These are phyloP conservation scores for Thermochaetoides thermophila DNA, from an alignment of 495 filamentous ascomycete genomes.

Conservation along the genomic window DNA sequence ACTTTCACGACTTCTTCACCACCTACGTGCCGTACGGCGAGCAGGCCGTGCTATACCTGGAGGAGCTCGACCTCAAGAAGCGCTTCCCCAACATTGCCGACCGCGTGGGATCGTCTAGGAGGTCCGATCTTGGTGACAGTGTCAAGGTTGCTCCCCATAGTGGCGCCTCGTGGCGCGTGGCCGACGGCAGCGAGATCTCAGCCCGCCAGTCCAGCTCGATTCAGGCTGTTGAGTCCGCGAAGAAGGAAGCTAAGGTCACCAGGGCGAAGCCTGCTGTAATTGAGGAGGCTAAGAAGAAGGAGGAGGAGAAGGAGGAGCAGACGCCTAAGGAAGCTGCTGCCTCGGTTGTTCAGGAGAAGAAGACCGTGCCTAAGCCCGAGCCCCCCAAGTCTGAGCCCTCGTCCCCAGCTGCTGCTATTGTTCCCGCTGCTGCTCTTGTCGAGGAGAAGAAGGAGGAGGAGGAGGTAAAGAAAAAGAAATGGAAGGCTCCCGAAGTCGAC, in stretches of 20 bases:
- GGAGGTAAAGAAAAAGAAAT: slow-evolving; percentile 15
- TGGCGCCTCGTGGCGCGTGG: slow-evolving; percentile 70
- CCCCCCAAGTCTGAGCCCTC: not conserved
- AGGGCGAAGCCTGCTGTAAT: slow-evolving; percentile 12
- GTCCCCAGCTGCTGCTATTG: slow-evolving; percentile 1
- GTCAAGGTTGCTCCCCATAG: slow-evolving; percentile 75
- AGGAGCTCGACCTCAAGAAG: slow-evolving; percentile 86
- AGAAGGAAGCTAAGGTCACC: slow-evolving; percentile 15
- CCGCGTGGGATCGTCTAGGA: slow-evolving; percentile 25
- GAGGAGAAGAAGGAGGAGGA: not conserved
- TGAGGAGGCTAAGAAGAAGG: slow-evolving; percentile 21
- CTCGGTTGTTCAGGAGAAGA: slow-evolving; percentile 7
- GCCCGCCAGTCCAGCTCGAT: slow-evolving; percentile 31
- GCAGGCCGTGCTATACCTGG: slow-evolving; percentile 89
- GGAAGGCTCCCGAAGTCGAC: slow-evolving; percentile 40
- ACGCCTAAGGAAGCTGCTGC: slow-evolving; percentile 4
- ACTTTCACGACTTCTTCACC: slow-evolving; percentile 98
- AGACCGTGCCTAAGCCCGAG: slow-evolving; percentile 1
- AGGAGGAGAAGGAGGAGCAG: slow-evolving; percentile 13
- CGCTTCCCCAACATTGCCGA: slow-evolving; percentile 65
- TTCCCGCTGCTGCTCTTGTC: slow-evolving; percentile 1
- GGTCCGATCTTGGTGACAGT: slow-evolving; percentile 49
- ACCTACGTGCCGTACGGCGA: slow-evolving; percentile 93
- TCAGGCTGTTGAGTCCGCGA: slow-evolving; percentile 19
- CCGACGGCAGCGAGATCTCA: slow-evolving; percentile 31